Evolutionary conservation across 2,329 filamentous ascomycete genomes (phyloP), one percentile per base, ranked within the genome.

Genomic region (Botrytis hyacinthi): DNA sequence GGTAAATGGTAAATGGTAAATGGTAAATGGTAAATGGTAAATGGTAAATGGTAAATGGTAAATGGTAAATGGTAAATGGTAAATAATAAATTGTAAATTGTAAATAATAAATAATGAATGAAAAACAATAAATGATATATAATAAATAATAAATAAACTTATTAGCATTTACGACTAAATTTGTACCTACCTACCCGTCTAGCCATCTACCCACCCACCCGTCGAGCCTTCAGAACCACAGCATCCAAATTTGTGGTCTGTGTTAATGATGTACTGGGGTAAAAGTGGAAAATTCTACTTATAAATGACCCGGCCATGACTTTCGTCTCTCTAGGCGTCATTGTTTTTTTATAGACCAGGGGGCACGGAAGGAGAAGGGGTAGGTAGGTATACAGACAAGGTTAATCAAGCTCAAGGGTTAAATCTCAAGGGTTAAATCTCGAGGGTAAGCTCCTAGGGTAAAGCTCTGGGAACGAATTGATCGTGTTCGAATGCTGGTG

Each of bases 231-330:
- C 14, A 51, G 61, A 65, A 51, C 10, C 44, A 63, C 42, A 62
- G 22, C 26, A 62, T 51, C 8, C 32, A 46, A 48, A 62, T 48
- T 37, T 1, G 37, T 61, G 44, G 59, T 63, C 69, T 71, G 69
- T 71, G 69, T 71, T 40, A n/a, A n/a, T n/a, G n/a, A 54, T 71
- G 10, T 37, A 48, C 32, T 40, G 57, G 59, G 69, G 69, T 70
- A 70, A 46, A 70, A 46, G 68, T 70, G 68, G 68, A 70, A 62
- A n/a, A 26, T 3, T n/a, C 48, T 14, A 51, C 26, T n/a, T 51
- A n/a, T n/a, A 37, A 32, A 71, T 46, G 69, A 71, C 69, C 69
- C 69, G 59, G 29, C 59, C 12, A 71, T 42, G 42, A 37, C 44
- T 63, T 37, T 65, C 59, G 4, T 22, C 48, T n/a, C 26, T 51